Percentiles rank a stretch among this genome's conserved stretches.
Evolutionary conservation across 2,329 filamentous ascomycete species (phyloP).

Genomic region (Beauveria pseudobassiana): DNA sequence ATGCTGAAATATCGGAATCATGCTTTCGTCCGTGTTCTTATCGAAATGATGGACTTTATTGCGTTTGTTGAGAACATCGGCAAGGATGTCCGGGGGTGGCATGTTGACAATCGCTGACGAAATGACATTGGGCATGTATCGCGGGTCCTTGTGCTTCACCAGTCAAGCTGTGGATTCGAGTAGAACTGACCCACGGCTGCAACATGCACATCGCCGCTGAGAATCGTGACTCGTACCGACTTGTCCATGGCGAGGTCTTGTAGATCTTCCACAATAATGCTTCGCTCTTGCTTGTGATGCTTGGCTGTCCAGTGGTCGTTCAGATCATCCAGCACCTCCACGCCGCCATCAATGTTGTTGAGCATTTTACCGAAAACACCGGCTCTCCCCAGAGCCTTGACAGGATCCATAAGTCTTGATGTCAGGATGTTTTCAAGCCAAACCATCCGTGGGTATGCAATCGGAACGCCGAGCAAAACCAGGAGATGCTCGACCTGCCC

Average conservation of each 20-base stretch:
- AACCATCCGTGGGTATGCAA: constrained; percentile 69
- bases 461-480: constrained; percentile 76
- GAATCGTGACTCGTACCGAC: constrained; percentile 82
- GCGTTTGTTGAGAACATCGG: constrained; percentile 86
- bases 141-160: constrained; percentile 82
- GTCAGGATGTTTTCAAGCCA: constrained; percentile 73
- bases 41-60: constrained; percentile 74
- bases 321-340: constrained; percentile 84
- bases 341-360: constrained; percentile 85
- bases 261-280: constrained; percentile 78
- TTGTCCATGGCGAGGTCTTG: constrained; percentile 92
- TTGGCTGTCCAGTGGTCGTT: constrained; percentile 98
- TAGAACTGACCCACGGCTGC: constrained; percentile 92
- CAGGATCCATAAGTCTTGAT: constrained; percentile 75
- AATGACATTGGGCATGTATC: constrained; percentile 95
- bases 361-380: constrained; percentile 73
- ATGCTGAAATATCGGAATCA: constrained; percentile 87
- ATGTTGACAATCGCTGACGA: constrained; percentile 92
- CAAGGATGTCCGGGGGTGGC: constrained; percentile 79
- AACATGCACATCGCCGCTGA: constrained; percentile 90
- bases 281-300: constrained; percentile 85
- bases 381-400: constrained; percentile 79
- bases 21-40: constrained; percentile 79
- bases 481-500: constrained; percentile 86
- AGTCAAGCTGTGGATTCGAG: constrained; percentile 75